Conservation (phyloP, 140 eudicot species). For the Anethum foeniculum region DNA sequence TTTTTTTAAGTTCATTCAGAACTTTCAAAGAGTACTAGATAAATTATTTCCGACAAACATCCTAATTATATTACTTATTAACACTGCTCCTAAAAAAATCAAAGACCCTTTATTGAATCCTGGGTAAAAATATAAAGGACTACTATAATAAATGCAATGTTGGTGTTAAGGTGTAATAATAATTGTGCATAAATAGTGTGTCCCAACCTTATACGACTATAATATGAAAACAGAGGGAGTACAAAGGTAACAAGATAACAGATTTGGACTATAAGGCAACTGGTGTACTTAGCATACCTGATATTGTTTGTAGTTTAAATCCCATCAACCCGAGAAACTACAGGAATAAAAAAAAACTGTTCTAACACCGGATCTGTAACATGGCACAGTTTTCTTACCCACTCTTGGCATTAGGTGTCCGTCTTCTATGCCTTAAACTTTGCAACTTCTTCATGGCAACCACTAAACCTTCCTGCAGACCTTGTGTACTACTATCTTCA, state of each 20-base stretch:
- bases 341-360: background rate
- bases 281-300: background rate
- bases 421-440: conserved; percentile 31
- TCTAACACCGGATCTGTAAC: background rate
- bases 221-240: background rate
- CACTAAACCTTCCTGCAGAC: conserved; percentile 23
- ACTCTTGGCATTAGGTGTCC: conserved; percentile 15
- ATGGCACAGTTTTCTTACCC: conserved; percentile 19
- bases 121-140: too few species aligned
- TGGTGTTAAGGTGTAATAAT: too few species aligned
- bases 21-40: background rate
- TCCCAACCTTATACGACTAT: too few species aligned
- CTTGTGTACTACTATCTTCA: conserved; percentile 25
- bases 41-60: too few species aligned
- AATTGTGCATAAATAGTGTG: too few species aligned
- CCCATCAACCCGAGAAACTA: background rate
- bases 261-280: background rate
- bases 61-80: background rate
- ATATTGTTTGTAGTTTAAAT: background rate
- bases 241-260: background rate
- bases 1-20: too few species aligned
- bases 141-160: too few species aligned
- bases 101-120: too few species aligned
- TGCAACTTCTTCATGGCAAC: conserved; percentile 43
- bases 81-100: too few species aligned